Base-by-base conservation (phyloP, 2,329 filamentous ascomycete species). In the Blastomyces parvus region DNA sequence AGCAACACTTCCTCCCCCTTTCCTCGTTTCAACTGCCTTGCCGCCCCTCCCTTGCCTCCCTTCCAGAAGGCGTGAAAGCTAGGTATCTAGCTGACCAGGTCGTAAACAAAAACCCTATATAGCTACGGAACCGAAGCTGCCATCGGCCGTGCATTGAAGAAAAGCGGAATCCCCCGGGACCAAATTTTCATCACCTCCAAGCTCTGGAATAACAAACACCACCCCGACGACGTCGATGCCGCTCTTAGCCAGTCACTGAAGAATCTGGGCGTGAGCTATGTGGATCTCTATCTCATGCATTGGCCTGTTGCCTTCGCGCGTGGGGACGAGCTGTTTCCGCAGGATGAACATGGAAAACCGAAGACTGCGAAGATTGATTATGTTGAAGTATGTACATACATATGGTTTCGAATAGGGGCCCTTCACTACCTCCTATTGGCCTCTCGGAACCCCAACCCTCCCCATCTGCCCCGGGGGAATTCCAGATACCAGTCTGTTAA, bases 241-340 rank as follows among this genome's bases (percentile, higher is more conserved):
- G 86, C 86, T 66, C 81, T 86, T 58, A 79, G 82, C 66, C 80
- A 83, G 50, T 86, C 86, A 52, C 78, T 88, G 61, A 81, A 85
- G 71, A 81, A 85, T 69, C 81, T 88, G 69, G 82, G 80, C 14
- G 77, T 86, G 48, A 86, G 86, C 64, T 89, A 89, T 71, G 78
- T 90, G 63, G 87, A 90, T 71, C 78, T 90, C 13, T 88, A 83
- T 73, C 79, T 89, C 64, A 88, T 91, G 71, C 86, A 89, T 74
- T 90, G 82, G 81, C 84, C 83, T 0, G 78, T 80, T 11, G 76
- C 83, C 0, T 85, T 83, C 71, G 78, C 79, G 57, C 74, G 78
- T 30, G 78, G 80, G n/a, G 74, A 76, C 27, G 74, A 79, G 6
- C 66, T 77, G 50, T 77, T 82, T 59, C 82, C 82, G 2, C 80